Evolutionary conservation across 441 rosid species (phyloP), one percentile per base, ranked within the genome.

Genomic region (Gossypium trilobum): DNA sequence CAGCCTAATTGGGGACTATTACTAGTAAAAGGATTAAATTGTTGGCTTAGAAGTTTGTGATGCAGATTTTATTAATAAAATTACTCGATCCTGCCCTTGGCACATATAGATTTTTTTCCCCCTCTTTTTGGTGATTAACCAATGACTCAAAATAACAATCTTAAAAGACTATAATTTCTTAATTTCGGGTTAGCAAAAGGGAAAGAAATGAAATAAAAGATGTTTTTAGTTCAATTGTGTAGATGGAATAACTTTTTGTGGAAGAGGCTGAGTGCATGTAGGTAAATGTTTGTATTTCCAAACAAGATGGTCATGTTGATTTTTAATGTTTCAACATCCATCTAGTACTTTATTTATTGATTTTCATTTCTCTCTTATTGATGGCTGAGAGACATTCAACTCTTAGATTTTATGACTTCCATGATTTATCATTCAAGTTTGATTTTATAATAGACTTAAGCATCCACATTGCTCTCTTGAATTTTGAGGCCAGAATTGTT

Each of bases 381-480:
- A 27, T 68, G 59, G 31, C 46, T 50, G 9, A 50, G 58, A 67
- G 51, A n/a, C 27, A 10, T 48, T 20, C 13, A 66, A 48, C 71
- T 48, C 20, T 50, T 50, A 48, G 42, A 67, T 67, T 48, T 27
- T 67, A 20, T 14, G n/a, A 66, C 58, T 16, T 29, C 17, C 44
- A 50, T 31, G 42, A 36, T 31, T 70, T 33, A 69, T 10, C 9
- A 6, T 31, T 16, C 14, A 59, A 16, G 58, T 57, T 59, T 23
- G 33, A 52, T 62, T 52, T 69, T 16, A 51, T n/a, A 57, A 58
- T 70, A 27, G 48, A 1, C 8, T 16, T 31, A 39, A 14, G 58
- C 5, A 29, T 60, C 80, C 57, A 36, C 27, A 75, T 74, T 20
- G 5, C 64, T 72, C 46, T 71, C 66, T 70, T 71, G 29, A 52